phyloP scores from a whole-genome alignment of 2,329 filamentous ascomycete species.

The Zymoseptoria tritici region DNA sequence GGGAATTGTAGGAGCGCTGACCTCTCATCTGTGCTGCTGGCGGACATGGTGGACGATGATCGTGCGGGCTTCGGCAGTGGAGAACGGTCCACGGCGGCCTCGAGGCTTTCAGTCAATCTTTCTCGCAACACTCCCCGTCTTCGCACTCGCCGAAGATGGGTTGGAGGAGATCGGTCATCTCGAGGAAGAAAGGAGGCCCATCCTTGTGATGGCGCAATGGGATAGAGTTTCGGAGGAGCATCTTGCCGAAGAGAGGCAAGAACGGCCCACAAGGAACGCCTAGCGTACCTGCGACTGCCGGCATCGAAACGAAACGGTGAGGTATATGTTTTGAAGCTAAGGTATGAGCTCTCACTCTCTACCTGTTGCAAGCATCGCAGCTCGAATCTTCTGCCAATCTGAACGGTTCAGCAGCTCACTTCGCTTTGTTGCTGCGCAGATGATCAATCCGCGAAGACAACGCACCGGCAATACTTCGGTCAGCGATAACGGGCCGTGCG shows the following conservation, averaged over 20 bases:
- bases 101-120: neutral
- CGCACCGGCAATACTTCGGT: too few species aligned
- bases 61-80: neutral
- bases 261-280: too few species aligned
- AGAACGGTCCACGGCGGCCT: neutral
- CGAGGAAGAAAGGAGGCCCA: too few species aligned
- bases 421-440: neutral
- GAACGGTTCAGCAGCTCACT: neutral
- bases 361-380: too few species aligned
- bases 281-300: too few species aligned
- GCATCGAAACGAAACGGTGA: too few species aligned
- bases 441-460: neutral
- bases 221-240: neutral
- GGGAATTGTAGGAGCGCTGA: constrained; percentile 24
- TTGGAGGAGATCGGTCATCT: neutral
- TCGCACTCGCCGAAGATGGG: neutral
- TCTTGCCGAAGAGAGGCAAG: neutral
- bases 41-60: constrained; percentile 7
- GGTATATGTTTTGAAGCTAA: too few species aligned
- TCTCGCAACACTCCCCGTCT: neutral
- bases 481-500: too few species aligned
- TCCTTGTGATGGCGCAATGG: neutral
- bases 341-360: too few species aligned
- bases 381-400: neutral
- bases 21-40: constrained; percentile 12